phyloP scores from a whole-genome alignment of 129 eudicot genomes.

The Helichrysum umbraculigerum region DNA sequence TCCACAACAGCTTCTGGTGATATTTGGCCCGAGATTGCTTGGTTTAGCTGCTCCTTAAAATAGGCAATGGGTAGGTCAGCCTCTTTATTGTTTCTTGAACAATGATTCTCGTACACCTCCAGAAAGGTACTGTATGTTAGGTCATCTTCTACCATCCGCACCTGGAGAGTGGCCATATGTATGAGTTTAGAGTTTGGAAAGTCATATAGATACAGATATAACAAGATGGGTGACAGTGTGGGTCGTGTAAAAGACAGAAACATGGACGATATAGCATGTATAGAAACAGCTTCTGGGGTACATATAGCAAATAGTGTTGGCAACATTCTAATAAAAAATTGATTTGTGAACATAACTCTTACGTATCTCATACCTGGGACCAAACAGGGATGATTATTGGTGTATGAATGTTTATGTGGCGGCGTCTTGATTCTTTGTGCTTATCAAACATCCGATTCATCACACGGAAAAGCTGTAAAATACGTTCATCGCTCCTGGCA shows the following conservation, averaged over 20 bases:
- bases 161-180: slow-evolving; percentile 43
- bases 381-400: slow-evolving; percentile 98
- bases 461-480: slow-evolving; percentile 93
- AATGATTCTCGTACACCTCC: slow-evolving; percentile 96
- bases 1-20: slow-evolving; percentile 93
- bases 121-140: slow-evolving; percentile 94
- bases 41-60: slow-evolving; percentile 95
- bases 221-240: neutral
- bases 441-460: slow-evolving; percentile 98
- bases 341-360: neutral
- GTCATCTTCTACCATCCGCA: slow-evolving; percentile 99
- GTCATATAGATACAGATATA: neutral
- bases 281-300: neutral
- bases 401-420: slow-evolving; percentile 94
- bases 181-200: slow-evolving; percentile 15
- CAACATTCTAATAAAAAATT: neutral
- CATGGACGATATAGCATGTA: neutral
- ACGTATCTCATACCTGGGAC: slow-evolving; percentile 72
- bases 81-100: slow-evolving; percentile 92
- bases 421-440: slow-evolving; percentile 96
- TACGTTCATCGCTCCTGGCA: slow-evolving; percentile 96
- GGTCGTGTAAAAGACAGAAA: neutral
- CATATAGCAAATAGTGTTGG: neutral
- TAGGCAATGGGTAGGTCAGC: slow-evolving; percentile 91
- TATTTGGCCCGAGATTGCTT: slow-evolving; percentile 90